Percentiles rank a stretch among this genome's conserved stretches.
These are phyloP conservation scores for Lanmaoa rubissima DNA, from an alignment of 768 basidiomycete genomes.

Conservation along the genomic window DNA sequence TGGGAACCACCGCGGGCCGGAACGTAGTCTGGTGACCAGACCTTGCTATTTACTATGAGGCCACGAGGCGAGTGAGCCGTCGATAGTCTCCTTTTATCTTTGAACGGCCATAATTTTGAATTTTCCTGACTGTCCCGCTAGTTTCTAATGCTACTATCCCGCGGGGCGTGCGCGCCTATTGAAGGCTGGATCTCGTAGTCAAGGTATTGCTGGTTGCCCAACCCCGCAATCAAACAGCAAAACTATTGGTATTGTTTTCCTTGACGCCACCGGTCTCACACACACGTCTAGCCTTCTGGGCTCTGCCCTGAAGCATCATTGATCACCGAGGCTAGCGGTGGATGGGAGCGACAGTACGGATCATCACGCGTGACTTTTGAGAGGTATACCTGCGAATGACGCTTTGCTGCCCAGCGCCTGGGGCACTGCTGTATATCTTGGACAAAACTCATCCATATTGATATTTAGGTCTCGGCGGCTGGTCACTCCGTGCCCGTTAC, in stretches of 20 bases:
- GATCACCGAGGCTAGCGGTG: neutral
- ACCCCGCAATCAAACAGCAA: neutral
- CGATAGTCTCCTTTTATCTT: neutral
- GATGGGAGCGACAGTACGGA: neutral
- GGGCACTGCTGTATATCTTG: neutral
- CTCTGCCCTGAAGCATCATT: conserved; percentile 1
- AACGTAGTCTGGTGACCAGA: too few species aligned
- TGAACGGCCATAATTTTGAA: neutral
- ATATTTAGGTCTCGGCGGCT: neutral
- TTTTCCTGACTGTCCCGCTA: neutral
- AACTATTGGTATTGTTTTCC: neutral
- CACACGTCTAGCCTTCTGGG: neutral
- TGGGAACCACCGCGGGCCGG: neutral
- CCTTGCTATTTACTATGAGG: too few species aligned
- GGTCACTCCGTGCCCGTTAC: conserved; percentile 1
- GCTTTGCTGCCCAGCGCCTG: neutral
- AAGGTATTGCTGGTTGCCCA: conserved; percentile 12
- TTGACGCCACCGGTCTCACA: conserved; percentile 13
- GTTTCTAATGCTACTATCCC: neutral
- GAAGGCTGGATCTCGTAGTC: conserved; percentile 14
- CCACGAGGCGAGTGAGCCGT: too few species aligned
- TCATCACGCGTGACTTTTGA: neutral
- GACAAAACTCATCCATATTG: neutral
- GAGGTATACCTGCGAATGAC: neutral
- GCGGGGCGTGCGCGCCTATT: neutral